These are phyloP conservation scores for Mollisia scopiformis DNA, from an alignment of 2,329 filamentous ascomycete species.

Conservation along the genomic window DNA sequence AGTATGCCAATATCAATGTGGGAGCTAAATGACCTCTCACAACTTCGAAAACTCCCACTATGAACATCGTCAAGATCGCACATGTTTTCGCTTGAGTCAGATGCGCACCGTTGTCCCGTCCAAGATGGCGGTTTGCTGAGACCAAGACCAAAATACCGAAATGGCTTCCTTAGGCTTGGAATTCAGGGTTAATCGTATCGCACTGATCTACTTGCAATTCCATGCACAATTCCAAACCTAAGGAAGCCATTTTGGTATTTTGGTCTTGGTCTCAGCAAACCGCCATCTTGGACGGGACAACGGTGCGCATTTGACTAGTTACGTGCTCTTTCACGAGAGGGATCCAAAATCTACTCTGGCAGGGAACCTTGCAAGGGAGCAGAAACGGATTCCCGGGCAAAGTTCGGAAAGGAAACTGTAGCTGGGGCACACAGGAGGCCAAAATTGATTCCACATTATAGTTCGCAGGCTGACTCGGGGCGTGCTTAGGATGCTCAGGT, in stretches of 20 bases:
- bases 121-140: too few relatives aligned
- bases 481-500: too few relatives aligned
- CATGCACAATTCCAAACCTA: too few relatives aligned
- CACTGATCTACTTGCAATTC: too few relatives aligned
- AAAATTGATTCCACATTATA: conserved; percentile 27
- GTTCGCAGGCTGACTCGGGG: too few relatives aligned
- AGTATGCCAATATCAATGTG: background rate
- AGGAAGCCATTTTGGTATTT: too few relatives aligned
- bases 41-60: background rate
- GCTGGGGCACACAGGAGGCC: conserved; percentile 28
- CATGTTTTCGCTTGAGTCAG: background rate
- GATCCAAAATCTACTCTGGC: conserved; percentile 3
- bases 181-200: too few relatives aligned
- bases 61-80: background rate
- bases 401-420: conserved; percentile 9
- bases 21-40: background rate
- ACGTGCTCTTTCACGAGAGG: background rate
- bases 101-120: background rate
- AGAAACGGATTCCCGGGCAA: conserved; percentile 11
- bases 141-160: too few relatives aligned
- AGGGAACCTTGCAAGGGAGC: conserved; percentile 2
- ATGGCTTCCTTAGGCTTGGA: too few relatives aligned
- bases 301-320: too few relatives aligned
- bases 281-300: too few relatives aligned
- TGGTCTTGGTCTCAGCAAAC: too few relatives aligned